Evolutionary conservation across 2,329 filamentous ascomycete species (phyloP).

Genomic region (Juglanconis sp.): DNA sequence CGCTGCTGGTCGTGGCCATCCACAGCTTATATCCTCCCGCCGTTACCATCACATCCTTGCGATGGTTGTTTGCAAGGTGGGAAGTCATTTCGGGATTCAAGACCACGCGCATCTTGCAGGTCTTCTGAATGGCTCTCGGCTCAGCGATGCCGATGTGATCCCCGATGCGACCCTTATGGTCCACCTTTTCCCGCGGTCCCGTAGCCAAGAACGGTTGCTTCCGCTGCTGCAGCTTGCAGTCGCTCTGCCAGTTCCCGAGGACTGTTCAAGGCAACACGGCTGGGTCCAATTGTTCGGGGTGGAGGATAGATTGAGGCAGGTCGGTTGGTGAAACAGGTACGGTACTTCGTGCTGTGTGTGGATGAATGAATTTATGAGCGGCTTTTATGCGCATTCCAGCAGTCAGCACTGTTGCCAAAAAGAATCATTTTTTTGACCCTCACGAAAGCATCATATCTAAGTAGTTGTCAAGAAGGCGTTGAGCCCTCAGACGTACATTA

Average conservation of each 20-base stretch:
- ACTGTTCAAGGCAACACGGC: too few species aligned
- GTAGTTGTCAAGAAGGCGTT: too few species aligned
- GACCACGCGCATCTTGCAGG: not conserved
- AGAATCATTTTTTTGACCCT: too few species aligned
- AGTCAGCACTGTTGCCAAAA: too few species aligned
- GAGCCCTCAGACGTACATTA: too few species aligned
- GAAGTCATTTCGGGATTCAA: not conserved
- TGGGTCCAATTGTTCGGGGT: too few species aligned
- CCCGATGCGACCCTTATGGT: not conserved
- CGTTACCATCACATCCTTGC: not conserved
- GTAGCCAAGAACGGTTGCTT: not conserved
- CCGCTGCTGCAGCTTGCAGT: not conserved
- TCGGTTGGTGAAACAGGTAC: too few species aligned
- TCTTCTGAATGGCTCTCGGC: not conserved
- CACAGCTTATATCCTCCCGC: not conserved
- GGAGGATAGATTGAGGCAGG: too few species aligned
- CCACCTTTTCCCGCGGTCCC: not conserved
- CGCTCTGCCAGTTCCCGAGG: not conserved
- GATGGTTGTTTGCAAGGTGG: not conserved
- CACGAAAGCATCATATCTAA: too few species aligned
- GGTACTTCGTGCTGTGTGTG: too few species aligned
- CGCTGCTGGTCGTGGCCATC: not conserved
- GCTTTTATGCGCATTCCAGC: too few species aligned
- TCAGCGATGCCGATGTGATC: not conserved
- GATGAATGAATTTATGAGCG: too few species aligned